Conservation (phyloP, 192 early-diverging fungal species). For the Podila minutissima region DNA sequence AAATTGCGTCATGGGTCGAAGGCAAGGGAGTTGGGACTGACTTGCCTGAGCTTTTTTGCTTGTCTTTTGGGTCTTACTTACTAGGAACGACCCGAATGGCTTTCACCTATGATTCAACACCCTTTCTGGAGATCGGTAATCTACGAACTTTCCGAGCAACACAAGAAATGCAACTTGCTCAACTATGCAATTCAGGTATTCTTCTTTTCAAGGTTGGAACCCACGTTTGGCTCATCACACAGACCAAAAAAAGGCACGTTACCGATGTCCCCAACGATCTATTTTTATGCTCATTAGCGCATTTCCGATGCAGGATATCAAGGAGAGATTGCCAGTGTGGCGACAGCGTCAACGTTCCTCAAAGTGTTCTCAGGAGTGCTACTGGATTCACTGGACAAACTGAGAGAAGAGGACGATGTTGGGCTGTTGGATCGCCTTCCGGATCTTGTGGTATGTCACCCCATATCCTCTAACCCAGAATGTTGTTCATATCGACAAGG, state of each 20-base stretch:
- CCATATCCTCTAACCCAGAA: background rate
- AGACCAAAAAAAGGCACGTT: background rate
- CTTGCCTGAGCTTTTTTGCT: no score
- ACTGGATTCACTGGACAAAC: constrained; percentile 65
- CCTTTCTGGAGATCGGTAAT: constrained; percentile 71
- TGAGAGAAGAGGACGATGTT: constrained; percentile 67
- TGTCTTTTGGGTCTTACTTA: background rate
- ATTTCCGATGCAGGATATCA: constrained; percentile 73
- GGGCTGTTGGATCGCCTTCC: constrained; percentile 63
- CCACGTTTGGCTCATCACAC: no score
- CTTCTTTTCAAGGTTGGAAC: background rate
- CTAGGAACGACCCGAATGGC: constrained; percentile 63
- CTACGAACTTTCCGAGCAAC: constrained; percentile 70
- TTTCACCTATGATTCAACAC: constrained; percentile 66
- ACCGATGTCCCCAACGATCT: background rate
- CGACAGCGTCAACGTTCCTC: constrained; percentile 72
- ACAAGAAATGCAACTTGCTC: constrained; percentile 70
- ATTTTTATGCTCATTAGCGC: constrained; percentile 34
- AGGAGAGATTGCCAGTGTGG: constrained; percentile 71
- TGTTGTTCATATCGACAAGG: no score
- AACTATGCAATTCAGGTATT: constrained; percentile 69
- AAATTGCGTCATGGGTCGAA: background rate
- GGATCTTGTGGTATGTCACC: constrained; percentile 61
- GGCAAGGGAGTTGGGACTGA: background rate
- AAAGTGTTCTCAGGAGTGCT: constrained; percentile 73